A percentile compares a stretch with the other conserved stretches of the same genome.
Conservation (phyloP, 495 filamentous ascomycete species). For the Penicillium silybi region DNA sequence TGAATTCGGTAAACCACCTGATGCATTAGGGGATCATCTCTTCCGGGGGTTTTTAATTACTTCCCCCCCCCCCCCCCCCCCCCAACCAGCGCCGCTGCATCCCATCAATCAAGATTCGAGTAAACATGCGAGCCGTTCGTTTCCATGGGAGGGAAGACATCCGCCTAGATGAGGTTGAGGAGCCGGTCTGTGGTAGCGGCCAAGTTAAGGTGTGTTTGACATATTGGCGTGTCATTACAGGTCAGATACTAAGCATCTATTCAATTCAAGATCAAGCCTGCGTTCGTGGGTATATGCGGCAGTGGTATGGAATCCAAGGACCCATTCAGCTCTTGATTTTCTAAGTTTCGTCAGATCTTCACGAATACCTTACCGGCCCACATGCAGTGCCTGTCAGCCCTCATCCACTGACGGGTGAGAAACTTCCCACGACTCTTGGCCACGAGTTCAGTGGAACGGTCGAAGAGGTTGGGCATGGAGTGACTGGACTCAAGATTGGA, state of each 20-base stretch:
- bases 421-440: constrained; percentile 55
- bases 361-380: constrained; percentile 57
- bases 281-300: constrained; percentile 35
- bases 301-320: constrained; percentile 19
- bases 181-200: constrained; percentile 34
- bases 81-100: neutral
- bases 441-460: constrained; percentile 60
- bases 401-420: constrained; percentile 55
- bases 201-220: constrained; percentile 38
- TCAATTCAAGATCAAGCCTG: constrained; percentile 26
- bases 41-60: neutral
- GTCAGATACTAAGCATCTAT: neutral
- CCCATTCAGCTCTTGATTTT: neutral
- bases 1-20: too few relatives aligned
- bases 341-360: constrained; percentile 43
- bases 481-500: constrained; percentile 48
- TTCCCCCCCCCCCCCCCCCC: too few relatives aligned
- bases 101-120: neutral
- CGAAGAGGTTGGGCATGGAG: constrained; percentile 53
- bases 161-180: constrained; percentile 37
- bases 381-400: constrained; percentile 52
- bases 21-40: neutral
- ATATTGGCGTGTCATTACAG: neutral
- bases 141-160: constrained; percentile 41
- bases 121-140: constrained; percentile 38